A percentile compares a stretch with the other conserved stretches of the same genome.
These are phyloP conservation scores for Gilbertella persicaria DNA, from an alignment of 371 early-diverging fungal species.

Conservation along the genomic window DNA sequence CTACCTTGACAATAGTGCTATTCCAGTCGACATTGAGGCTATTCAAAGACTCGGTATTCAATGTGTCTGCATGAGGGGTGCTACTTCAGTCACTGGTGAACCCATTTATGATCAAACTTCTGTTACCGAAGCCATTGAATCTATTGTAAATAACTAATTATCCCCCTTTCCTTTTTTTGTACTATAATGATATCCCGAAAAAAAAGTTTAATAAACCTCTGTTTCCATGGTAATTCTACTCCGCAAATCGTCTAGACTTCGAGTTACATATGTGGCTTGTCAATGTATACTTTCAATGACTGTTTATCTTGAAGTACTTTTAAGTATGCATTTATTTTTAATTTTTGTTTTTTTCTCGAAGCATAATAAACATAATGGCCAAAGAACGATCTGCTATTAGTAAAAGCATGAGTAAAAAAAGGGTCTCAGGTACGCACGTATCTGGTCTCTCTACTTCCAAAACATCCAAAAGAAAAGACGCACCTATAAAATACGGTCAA, in stretches of 20 bases:
- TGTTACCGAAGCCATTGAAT: slow-evolving; percentile 54
- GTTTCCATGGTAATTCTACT: no score
- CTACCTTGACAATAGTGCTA: slow-evolving; percentile 47
- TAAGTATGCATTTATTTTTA: not conserved
- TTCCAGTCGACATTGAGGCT: slow-evolving; percentile 58
- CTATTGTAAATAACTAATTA: slow-evolving; percentile 55
- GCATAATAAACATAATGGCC: slow-evolving; percentile 10
- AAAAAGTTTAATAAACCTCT: no score
- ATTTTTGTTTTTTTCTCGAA: not conserved
- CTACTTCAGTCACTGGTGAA: slow-evolving; percentile 17
- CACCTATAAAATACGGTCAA: slow-evolving; percentile 48
- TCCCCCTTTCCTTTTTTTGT: not conserved
- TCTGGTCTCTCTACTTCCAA: slow-evolving; percentile 31
- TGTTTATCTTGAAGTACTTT: not conserved
- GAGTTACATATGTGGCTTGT: no score
- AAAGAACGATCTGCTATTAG: slow-evolving; percentile 32
- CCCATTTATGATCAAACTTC: slow-evolving; percentile 23
- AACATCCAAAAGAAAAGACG: slow-evolving; percentile 27
- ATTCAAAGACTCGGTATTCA: slow-evolving; percentile 67
- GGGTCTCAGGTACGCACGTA: slow-evolving; percentile 29
- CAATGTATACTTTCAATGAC: no score
- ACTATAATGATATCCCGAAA: no score
- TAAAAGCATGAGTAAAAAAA: slow-evolving; percentile 28
- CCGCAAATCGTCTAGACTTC: no score
- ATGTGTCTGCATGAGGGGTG: slow-evolving; percentile 49